Percentiles rank a stretch among this genome's conserved stretches.
phyloP scores from a whole-genome alignment of 495 filamentous ascomycete species.

The Cladorrhinum samala region DNA sequence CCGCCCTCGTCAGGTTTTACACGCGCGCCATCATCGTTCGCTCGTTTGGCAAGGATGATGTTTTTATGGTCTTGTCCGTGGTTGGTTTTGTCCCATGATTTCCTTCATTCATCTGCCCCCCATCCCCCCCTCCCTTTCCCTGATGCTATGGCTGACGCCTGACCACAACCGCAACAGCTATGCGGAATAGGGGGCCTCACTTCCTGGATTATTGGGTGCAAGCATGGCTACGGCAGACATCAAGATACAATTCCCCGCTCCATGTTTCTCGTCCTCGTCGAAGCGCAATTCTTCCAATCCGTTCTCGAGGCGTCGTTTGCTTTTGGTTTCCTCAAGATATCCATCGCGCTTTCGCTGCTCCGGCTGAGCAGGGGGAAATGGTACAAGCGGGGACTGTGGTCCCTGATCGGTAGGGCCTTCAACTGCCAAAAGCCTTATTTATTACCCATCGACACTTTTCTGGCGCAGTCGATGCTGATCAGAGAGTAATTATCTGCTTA shows the following conservation, averaged over 20 bases:
- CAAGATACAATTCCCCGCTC: constrained; percentile 20
- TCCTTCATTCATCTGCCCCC: background rate
- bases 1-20: constrained; percentile 26
- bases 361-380: constrained; percentile 20
- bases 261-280: constrained; percentile 29
- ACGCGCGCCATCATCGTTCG: constrained; percentile 29
- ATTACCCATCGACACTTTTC: background rate
- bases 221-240: constrained; percentile 35
- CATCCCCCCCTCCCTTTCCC: background rate
- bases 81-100: constrained; percentile 8
- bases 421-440: too few species aligned
- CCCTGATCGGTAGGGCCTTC: constrained; percentile 20
- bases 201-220: constrained; percentile 20
- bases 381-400: constrained; percentile 24
- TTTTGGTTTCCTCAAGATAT: constrained; percentile 42
- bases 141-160: too few species aligned
- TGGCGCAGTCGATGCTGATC: background rate
- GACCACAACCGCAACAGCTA: constrained; percentile 8
- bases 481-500: too few species aligned
- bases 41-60: constrained; percentile 38
- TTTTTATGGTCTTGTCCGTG: constrained; percentile 38
- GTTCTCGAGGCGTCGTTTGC: constrained; percentile 33
- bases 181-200: constrained; percentile 16
- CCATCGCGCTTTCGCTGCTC: constrained; percentile 32
- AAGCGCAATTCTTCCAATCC: constrained; percentile 37